A percentile compares a stretch with the other conserved stretches of the same genome.
Evolutionary conservation across 106 monocot genomes (phyloP).

Genomic region (Xerophyta viscosa): DNA sequence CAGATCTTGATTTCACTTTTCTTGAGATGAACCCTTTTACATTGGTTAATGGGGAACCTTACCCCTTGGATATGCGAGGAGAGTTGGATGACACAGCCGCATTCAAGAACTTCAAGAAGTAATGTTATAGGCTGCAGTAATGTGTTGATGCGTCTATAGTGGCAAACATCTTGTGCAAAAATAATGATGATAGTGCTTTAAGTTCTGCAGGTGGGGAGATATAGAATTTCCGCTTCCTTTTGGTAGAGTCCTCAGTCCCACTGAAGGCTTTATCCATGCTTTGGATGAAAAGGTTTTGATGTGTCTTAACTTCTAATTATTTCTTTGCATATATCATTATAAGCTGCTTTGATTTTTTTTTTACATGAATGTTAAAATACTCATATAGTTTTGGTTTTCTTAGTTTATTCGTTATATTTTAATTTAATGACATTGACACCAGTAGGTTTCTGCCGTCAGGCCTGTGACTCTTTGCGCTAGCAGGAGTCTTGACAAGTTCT

Average conservation of each 20-base stretch:
- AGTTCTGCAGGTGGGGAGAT: constrained; percentile 8
- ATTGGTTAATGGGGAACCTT: constrained; percentile 10
- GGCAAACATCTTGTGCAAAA: no score
- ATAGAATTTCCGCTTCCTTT: constrained; percentile 14
- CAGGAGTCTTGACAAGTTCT: no score
- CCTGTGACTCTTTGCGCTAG: no score
- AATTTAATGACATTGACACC: no score
- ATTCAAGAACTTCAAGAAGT: constrained; percentile 20
- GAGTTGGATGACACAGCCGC: constrained; percentile 17
- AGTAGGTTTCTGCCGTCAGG: no score
- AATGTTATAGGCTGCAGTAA: background rate
- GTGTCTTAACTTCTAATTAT: background rate
- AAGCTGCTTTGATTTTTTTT: no score
- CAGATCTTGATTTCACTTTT: constrained; percentile 17
- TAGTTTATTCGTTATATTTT: no score
- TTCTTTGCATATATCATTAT: background rate
- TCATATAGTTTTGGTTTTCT: no score
- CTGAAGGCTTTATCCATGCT: constrained; percentile 13
- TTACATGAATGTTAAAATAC: no score
- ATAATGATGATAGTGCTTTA: no score
- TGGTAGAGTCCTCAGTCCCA: constrained; percentile 11
- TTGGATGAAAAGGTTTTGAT: constrained; percentile 14
- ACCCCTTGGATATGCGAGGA: constrained; percentile 19
- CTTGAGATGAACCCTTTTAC: constrained; percentile 23
- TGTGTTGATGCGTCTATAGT: background rate